A percentile compares a stretch with the other conserved stretches of the same genome.
These are phyloP conservation scores for Wickerhamiella brachini DNA, from an alignment of 805 yeast species.

Conservation along the genomic window DNA sequence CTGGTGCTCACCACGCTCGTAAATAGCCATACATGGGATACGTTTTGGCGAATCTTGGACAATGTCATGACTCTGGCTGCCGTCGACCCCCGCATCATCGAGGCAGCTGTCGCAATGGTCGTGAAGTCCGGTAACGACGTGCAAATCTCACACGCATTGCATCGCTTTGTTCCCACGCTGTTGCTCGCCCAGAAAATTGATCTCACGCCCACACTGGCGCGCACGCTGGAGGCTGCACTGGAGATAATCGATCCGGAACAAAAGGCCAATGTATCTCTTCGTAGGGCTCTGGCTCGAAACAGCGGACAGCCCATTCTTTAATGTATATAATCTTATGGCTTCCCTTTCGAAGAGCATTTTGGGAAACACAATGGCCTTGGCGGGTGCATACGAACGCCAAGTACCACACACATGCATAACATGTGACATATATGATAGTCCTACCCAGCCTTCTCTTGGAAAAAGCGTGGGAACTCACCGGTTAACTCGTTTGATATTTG, in stretches of 20 bases:
- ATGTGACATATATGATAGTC: too few relatives aligned
- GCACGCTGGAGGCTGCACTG: constrained; percentile 10
- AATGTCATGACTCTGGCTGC: constrained; percentile 9
- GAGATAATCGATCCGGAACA: constrained; percentile 14
- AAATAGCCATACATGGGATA: constrained; percentile 16
- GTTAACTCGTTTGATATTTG: too few relatives aligned
- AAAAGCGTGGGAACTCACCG: too few relatives aligned
- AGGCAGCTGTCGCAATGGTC: constrained; percentile 19
- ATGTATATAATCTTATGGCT: not conserved
- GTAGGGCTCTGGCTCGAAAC: constrained; percentile 7
- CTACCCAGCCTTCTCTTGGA: too few relatives aligned
- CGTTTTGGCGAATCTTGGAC: constrained; percentile 23
- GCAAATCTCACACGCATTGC: constrained; percentile 16
- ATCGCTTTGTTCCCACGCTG: constrained; percentile 15
- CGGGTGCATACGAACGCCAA: too few relatives aligned
- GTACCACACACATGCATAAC: too few relatives aligned
- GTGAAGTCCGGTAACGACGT: constrained; percentile 19
- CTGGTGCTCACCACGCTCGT: constrained; percentile 20
- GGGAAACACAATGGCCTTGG: too few relatives aligned
- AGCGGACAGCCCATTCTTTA: not conserved
- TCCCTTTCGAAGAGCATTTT: too few relatives aligned
- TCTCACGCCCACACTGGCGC: constrained; percentile 9
- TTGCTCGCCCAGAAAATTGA: constrained; percentile 3
- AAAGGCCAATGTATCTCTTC: constrained; percentile 9
- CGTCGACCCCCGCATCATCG: constrained; percentile 14